Evolutionary conservation across 805 yeast species (phyloP).

Genomic region (Saturnispora quitensis): DNA sequence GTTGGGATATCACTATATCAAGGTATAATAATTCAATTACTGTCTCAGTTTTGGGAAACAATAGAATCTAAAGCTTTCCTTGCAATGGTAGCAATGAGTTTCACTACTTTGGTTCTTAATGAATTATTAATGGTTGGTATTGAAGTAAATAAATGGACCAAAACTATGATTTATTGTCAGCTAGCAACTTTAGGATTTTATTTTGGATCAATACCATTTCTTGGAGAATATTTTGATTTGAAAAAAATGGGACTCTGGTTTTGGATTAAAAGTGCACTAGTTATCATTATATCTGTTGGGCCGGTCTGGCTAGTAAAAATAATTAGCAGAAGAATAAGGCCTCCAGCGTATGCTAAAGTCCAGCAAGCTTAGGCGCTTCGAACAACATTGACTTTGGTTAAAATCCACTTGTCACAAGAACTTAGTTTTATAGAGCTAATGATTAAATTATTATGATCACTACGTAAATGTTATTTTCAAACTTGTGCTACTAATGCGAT

Average conservation of each 20-base stretch:
- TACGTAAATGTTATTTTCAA: too few relatives aligned
- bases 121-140: constrained; percentile 91
- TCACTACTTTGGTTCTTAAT: constrained; percentile 68
- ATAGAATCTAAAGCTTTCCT: constrained; percentile 44
- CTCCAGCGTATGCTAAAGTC: constrained; percentile 96
- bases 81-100: constrained; percentile 79
- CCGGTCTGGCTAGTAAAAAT: constrained; percentile 88
- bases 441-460: too few relatives aligned
- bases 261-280: constrained; percentile 59
- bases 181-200: constrained; percentile 59
- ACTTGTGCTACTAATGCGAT: too few relatives aligned
- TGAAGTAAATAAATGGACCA: constrained; percentile 88
- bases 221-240: constrained; percentile 80
- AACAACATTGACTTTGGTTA: background rate
- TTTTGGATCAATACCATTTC: constrained; percentile 70
- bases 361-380: constrained; percentile 48
- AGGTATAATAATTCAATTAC: constrained; percentile 75
- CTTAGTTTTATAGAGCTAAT: background rate
- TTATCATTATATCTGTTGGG: constrained; percentile 59
- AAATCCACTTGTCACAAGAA: background rate
- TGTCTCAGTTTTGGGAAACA: constrained; percentile 71
- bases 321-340: constrained; percentile 66
- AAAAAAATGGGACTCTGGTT: constrained; percentile 38
- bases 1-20: constrained; percentile 83
- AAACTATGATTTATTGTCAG: constrained; percentile 64